Percentiles rank a stretch among this genome's conserved stretches.
phyloP scores from a whole-genome alignment of 1,284 basidiomycete species.

The Gymnopus androsaceus region DNA sequence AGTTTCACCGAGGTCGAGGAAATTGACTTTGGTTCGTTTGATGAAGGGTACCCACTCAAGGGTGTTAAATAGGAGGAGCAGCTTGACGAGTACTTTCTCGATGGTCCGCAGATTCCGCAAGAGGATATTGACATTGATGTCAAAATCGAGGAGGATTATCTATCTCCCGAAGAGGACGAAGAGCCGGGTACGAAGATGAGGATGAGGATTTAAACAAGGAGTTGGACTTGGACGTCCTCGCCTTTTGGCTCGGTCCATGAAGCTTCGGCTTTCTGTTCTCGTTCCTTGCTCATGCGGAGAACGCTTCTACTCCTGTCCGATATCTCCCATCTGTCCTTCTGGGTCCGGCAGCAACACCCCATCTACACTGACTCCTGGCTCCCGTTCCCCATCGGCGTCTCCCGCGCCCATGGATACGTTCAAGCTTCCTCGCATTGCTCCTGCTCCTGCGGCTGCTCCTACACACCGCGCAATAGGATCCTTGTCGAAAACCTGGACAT shows the following conservation, averaged over 20 bases:
- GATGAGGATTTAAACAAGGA: slow-evolving; percentile 55
- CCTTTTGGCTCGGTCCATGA: slow-evolving; percentile 62
- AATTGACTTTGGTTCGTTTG: slow-evolving; percentile 55
- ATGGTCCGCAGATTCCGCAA: slow-evolving; percentile 26
- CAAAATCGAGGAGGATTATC: slow-evolving; percentile 36
- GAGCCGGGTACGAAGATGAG: slow-evolving; percentile 72
- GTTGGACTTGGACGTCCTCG: slow-evolving; percentile 49
- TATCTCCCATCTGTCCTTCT: slow-evolving; percentile 26
- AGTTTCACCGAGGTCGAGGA: slow-evolving; percentile 69
- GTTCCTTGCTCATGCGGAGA: slow-evolving; percentile 35
- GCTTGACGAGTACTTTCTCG: slow-evolving; percentile 3
- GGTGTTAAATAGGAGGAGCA: slow-evolving; percentile 58
- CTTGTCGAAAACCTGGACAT: slow-evolving; percentile 70
- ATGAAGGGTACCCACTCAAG: slow-evolving; percentile 52
- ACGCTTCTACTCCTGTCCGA: too few relatives aligned
- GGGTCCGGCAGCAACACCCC: slow-evolving; percentile 3
- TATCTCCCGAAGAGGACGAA: slow-evolving; percentile 41
- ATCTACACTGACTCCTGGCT: slow-evolving; percentile 7
- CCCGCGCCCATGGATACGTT: slow-evolving; percentile 8
- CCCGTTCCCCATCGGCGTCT: slow-evolving; percentile 4
- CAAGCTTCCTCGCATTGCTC: slow-evolving; percentile 16
- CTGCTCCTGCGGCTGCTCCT: too few relatives aligned
- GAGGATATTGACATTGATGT: too few relatives aligned
- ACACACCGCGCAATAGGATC: slow-evolving; percentile 46
- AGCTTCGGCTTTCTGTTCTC: slow-evolving; percentile 27